A percentile compares a stretch with the other conserved stretches of the same genome.
phyloP scores from a whole-genome alignment of 495 filamentous ascomycete genomes.

The Amniculicola lignicola region DNA sequence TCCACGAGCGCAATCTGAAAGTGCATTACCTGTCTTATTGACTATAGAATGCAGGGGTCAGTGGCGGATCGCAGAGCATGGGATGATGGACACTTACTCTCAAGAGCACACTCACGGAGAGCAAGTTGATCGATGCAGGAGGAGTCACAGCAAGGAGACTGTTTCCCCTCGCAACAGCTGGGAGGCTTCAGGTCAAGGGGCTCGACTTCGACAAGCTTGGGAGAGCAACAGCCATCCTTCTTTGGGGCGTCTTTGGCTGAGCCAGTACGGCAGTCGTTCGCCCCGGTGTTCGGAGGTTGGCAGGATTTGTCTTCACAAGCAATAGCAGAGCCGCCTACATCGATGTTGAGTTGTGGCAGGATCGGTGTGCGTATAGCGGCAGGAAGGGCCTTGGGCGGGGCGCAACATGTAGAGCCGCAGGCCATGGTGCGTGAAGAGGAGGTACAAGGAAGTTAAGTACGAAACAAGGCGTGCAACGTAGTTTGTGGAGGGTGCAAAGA shows the following conservation, averaged over 20 bases:
- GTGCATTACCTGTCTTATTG: not conserved
- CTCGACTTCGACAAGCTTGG: not conserved
- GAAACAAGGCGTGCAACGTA: not conserved
- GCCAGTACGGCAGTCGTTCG: no score
- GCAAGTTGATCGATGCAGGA: slow-evolving; percentile 52
- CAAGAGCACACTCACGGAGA: slow-evolving; percentile 37
- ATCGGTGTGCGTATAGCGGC: not conserved
- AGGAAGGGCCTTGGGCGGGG: not conserved
- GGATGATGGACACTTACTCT: not conserved
- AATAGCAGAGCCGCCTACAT: not conserved
- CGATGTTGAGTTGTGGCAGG: not conserved
- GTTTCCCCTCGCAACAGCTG: slow-evolving; percentile 40
- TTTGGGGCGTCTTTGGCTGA: not conserved
- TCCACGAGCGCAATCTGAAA: not conserved
- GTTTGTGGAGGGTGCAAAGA: not conserved
- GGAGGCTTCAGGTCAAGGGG: not conserved
- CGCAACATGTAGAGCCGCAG: not conserved
- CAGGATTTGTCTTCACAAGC: not conserved
- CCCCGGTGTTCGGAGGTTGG: not conserved
- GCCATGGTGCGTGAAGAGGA: not conserved
- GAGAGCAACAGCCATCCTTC: not conserved
- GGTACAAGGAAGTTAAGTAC: not conserved
- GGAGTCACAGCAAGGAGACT: slow-evolving; percentile 41
- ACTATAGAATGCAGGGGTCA: not conserved
- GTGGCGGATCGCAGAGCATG: not conserved